A percentile compares a stretch with the other conserved stretches of the same genome.
Conservation (phyloP, 345 rosid genomes). For the Combretum micranthum region DNA sequence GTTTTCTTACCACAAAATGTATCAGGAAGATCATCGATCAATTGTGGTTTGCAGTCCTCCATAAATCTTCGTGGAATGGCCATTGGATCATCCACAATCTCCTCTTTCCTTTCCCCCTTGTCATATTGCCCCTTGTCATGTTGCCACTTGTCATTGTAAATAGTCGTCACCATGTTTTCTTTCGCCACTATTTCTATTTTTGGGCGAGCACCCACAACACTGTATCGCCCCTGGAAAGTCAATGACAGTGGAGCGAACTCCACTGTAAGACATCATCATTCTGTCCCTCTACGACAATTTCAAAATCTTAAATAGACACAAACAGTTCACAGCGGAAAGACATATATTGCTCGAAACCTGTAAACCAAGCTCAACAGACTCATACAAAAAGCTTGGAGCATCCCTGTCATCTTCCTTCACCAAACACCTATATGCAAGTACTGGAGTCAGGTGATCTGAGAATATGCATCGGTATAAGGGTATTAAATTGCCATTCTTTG, state of each 20-base stretch:
- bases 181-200: conserved; percentile 78
- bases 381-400: conserved; percentile 91
- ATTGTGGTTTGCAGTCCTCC: conserved; percentile 83
- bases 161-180: conserved; percentile 69
- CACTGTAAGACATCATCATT: background rate
- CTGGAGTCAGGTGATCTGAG: conserved; percentile 90
- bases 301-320: background rate
- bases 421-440: conserved; percentile 80
- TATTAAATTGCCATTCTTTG: conserved; percentile 66
- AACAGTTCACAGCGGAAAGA: background rate
- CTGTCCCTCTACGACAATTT: background rate
- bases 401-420: conserved; percentile 94
- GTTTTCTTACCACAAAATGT: conserved; percentile 65
- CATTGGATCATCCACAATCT: conserved; percentile 93
- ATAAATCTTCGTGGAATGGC: conserved; percentile 66
- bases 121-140: conserved; percentile 77
- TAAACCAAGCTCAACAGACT: conserved; percentile 80
- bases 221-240: conserved; percentile 63
- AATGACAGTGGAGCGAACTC: background rate
- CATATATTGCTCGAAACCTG: conserved; percentile 58
- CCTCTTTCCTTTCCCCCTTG: conserved; percentile 49
- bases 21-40: conserved; percentile 76
- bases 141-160: no score
- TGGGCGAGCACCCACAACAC: conserved; percentile 91
- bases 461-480: conserved; percentile 67